These are phyloP conservation scores for Raffaelea arxii DNA, from an alignment of 2,329 filamentous ascomycete genomes.

Conservation along the genomic window DNA sequence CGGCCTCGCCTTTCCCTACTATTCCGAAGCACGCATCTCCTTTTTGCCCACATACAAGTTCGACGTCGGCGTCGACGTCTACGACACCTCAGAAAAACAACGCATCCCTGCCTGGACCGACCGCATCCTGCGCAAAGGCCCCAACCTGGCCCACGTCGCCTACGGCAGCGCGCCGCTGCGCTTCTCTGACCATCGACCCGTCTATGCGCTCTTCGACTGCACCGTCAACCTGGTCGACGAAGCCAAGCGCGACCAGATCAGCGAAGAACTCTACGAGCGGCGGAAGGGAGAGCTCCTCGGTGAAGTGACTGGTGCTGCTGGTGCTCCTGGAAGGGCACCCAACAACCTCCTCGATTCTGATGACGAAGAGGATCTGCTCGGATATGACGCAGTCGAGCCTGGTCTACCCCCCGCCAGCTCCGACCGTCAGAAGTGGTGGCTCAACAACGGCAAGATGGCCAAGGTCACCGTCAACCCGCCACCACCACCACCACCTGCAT, in stretches of 20 bases:
- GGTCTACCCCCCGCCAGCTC: slow-evolving; percentile 61
- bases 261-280: slow-evolving; percentile 63
- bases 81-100: slow-evolving; percentile 92
- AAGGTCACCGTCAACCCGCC: slow-evolving; percentile 63
- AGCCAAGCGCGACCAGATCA: slow-evolving; percentile 58
- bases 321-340: no score
- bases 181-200: slow-evolving; percentile 94
- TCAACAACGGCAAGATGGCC: slow-evolving; percentile 62
- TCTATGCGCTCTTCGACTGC: slow-evolving; percentile 83
- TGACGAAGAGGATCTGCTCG: slow-evolving; percentile 71
- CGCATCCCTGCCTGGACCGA: slow-evolving; percentile 97
- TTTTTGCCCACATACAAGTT: slow-evolving; percentile 96
- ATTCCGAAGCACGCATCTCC: slow-evolving; percentile 78
- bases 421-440: slow-evolving; percentile 61
- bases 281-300: slow-evolving; percentile 60
- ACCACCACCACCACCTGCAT: slow-evolving; percentile 31
- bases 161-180: slow-evolving; percentile 75
- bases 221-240: slow-evolving; percentile 75
- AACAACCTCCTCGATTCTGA: slow-evolving; percentile 46
- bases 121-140: slow-evolving; percentile 77
- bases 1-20: slow-evolving; percentile 80
- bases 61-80: slow-evolving; percentile 76
- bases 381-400: slow-evolving; percentile 74
- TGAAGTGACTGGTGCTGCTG: neutral
- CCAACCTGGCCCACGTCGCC: slow-evolving; percentile 69